Percentiles rank a stretch among this genome's conserved stretches.
These are phyloP conservation scores for Clonostachys chloroleuca DNA, from an alignment of 2,329 filamentous ascomycete genomes.

Conservation along the genomic window DNA sequence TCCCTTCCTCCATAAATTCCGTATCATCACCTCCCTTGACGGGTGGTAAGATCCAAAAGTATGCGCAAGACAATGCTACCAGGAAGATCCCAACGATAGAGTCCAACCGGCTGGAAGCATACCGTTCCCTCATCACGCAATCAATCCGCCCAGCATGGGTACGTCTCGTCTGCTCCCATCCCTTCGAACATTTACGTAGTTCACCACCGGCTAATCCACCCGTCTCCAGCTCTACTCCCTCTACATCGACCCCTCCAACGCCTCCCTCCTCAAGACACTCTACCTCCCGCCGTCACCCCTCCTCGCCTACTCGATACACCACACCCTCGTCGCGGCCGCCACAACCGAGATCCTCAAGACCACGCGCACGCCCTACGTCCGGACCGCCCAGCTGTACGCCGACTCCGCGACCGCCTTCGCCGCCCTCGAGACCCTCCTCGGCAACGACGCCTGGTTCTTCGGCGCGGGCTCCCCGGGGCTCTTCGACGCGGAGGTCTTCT, in stretches of 20 bases:
- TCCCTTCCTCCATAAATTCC: constrained; percentile 37
- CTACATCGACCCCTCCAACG: constrained; percentile 71
- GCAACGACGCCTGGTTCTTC: constrained; percentile 43
- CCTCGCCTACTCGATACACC: constrained; percentile 58
- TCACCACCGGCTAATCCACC: no score
- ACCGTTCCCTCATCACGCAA: constrained; percentile 72
- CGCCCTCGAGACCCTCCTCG: constrained; percentile 38
- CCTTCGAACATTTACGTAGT: neutral
- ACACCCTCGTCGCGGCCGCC: constrained; percentile 70
- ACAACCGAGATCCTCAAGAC: constrained; percentile 67
- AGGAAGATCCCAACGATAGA: constrained; percentile 33
- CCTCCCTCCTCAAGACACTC: constrained; percentile 61
- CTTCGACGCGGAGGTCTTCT: constrained; percentile 87
- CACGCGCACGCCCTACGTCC: constrained; percentile 30
- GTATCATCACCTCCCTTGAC: constrained; percentile 48
- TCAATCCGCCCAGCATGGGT: constrained; percentile 85
- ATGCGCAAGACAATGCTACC: constrained; percentile 46
- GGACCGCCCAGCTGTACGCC: constrained; percentile 29
- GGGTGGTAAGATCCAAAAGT: constrained; percentile 61
- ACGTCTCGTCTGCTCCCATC: constrained; percentile 5
- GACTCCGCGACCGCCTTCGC: constrained; percentile 39
- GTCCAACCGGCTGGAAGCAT: constrained; percentile 64
- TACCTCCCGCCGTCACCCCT: constrained; percentile 67
- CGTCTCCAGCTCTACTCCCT: constrained; percentile 64
- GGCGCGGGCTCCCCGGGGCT: constrained; percentile 52